Conservation (phyloP, 768 basidiomycete species). For the Trametes cubensis region DNA sequence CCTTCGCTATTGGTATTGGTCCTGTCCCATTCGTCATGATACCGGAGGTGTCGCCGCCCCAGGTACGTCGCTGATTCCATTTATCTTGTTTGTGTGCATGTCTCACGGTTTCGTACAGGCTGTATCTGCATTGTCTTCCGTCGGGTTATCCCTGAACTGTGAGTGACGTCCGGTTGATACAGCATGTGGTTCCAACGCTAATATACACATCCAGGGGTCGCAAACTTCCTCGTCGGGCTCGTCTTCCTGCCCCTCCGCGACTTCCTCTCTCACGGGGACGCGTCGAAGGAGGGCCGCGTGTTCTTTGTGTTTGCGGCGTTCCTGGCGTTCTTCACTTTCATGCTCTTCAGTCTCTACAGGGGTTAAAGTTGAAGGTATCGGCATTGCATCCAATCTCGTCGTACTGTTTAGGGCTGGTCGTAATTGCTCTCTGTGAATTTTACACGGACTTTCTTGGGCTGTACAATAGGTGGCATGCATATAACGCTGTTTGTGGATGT, state of each 20-base stretch:
- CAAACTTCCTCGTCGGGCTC: conserved; percentile 84
- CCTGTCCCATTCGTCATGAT: conserved; percentile 93
- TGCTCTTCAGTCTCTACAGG: conserved; percentile 35
- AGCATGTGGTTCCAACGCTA: neutral
- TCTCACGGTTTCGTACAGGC: conserved; percentile 47
- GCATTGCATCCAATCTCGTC: neutral
- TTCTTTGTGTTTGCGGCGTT: conserved; percentile 82
- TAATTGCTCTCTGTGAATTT: neutral
- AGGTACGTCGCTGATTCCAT: conserved; percentile 49
- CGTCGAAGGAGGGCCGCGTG: conserved; percentile 76
- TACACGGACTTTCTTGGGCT: neutral
- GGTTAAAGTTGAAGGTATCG: no score
- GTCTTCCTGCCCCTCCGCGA: conserved; percentile 85
- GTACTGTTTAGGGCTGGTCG: neutral
- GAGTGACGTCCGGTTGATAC: conserved; percentile 30
- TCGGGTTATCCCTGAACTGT: conserved; percentile 76
- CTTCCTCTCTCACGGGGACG: conserved; percentile 61
- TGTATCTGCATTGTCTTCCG: conserved; percentile 78
- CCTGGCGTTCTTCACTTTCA: conserved; percentile 41
- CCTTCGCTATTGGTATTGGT: conserved; percentile 88
- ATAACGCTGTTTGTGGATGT: neutral
- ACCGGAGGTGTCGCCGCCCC: conserved; percentile 81
- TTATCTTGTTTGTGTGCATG: neutral
- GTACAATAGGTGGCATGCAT: no score
- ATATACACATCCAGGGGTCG: conserved; percentile 57